Conservation (phyloP, 495 filamentous ascomycete species). For the Xylaria longipes region DNA sequence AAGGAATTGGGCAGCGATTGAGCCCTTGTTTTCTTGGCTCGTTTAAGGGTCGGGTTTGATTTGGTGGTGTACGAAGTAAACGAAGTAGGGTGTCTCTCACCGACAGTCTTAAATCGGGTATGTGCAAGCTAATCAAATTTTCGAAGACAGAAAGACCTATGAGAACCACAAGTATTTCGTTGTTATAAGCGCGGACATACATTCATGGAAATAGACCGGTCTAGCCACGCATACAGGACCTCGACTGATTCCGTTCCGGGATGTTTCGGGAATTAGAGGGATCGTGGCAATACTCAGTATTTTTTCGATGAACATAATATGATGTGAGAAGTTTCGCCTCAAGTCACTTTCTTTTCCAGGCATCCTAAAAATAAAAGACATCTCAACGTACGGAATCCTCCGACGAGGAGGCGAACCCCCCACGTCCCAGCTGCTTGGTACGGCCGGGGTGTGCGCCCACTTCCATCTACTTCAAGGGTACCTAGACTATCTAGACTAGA, state of each 20-base stretch:
- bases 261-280: background rate
- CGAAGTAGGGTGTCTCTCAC: conserved; percentile 9
- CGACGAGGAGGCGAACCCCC: background rate
- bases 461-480: conserved; percentile 21
- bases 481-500: background rate
- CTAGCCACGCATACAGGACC: background rate
- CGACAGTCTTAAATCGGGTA: background rate
- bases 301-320: background rate
- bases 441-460: background rate
- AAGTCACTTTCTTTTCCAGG: background rate
- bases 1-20: background rate
- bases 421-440: conserved; percentile 18
- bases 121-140: background rate
- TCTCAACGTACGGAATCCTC: background rate
- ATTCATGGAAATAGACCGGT: background rate
- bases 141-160: background rate
- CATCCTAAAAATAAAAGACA: conserved; percentile 12
- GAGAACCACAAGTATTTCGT: background rate
- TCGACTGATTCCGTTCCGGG: background rate
- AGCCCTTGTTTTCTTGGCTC: background rate
- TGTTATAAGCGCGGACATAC: background rate
- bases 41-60: background rate
- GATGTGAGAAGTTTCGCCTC: background rate
- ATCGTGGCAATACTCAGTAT: background rate
- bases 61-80: conserved; percentile 9